Conservation (phyloP, 2,329 filamentous ascomycete genomes). For the Phaeosphaeriaceae sp. region DNA sequence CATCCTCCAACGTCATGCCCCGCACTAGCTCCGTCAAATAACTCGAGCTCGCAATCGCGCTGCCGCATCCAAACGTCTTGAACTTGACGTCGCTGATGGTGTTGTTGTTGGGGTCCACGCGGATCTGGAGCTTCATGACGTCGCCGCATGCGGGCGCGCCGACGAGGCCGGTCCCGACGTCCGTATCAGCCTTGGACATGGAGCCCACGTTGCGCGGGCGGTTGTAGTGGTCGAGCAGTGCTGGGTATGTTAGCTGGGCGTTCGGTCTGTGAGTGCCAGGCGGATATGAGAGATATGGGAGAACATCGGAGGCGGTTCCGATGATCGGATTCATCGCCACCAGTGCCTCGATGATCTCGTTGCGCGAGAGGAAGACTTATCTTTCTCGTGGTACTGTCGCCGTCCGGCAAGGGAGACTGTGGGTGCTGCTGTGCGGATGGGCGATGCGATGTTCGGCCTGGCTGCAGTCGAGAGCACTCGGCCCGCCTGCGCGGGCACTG, state of each 20-base stretch:
- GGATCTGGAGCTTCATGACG: slow-evolving; percentile 93
- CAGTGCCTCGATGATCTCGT: slow-evolving; percentile 6
- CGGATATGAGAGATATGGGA: background rate
- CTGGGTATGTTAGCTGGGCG: slow-evolving; percentile 50
- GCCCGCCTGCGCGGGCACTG: slow-evolving; percentile 61
- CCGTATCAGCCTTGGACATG: slow-evolving; percentile 77
- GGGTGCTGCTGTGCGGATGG: slow-evolving; percentile 53
- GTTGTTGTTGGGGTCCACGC: slow-evolving; percentile 85
- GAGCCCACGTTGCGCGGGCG: slow-evolving; percentile 79
- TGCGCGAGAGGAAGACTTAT: slow-evolving; percentile 51
- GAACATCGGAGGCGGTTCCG: slow-evolving; percentile 11
- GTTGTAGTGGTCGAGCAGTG: slow-evolving; percentile 80
- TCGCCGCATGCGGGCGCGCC: slow-evolving; percentile 90
- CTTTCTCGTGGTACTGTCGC: slow-evolving; percentile 71
- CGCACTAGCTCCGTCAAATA: slow-evolving; percentile 95
- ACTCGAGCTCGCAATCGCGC: slow-evolving; percentile 90
- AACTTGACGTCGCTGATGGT: slow-evolving; percentile 95
- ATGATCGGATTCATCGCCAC: slow-evolving; percentile 17
- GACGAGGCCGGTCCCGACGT: slow-evolving; percentile 91
- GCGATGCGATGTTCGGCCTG: slow-evolving; percentile 57
- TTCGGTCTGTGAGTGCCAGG: slow-evolving; percentile 13
- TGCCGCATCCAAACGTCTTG: slow-evolving; percentile 96
- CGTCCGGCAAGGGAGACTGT: slow-evolving; percentile 48
- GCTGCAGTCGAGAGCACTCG: slow-evolving; percentile 57
- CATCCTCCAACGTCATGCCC: slow-evolving; percentile 96